Percentiles rank a stretch among this genome's conserved stretches.
phyloP scores from a whole-genome alignment of 2,329 filamentous ascomycete species.

The Aspergillus texensis region DNA sequence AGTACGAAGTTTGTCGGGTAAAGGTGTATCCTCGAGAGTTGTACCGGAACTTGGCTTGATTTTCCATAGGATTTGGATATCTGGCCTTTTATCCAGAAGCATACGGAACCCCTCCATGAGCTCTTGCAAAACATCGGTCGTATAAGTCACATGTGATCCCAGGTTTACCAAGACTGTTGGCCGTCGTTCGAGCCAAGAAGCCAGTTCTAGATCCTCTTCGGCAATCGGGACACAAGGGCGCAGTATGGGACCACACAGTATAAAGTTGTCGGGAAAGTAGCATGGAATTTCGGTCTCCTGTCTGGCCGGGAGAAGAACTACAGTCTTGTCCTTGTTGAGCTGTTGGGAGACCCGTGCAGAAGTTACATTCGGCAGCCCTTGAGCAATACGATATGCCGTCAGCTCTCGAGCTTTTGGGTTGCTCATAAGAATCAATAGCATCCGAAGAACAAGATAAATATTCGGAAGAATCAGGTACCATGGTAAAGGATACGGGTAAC shows the following conservation, averaged over 20 bases:
- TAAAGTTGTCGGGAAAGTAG: conserved; percentile 36
- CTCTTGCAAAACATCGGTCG: conserved; percentile 34
- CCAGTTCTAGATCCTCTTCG: conserved; percentile 41
- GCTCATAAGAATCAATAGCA: conserved; percentile 22
- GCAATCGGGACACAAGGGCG: conserved; percentile 31
- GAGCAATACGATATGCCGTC: conserved; percentile 25
- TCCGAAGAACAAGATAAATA: conserved; percentile 37
- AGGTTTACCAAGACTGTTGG: conserved; percentile 51
- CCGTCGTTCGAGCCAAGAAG: conserved; percentile 41
- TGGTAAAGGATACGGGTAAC: conserved; percentile 47
- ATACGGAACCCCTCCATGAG: conserved; percentile 41
- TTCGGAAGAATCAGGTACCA: conserved; percentile 44
- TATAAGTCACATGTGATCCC: conserved; percentile 39
- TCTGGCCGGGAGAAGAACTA: conserved; percentile 24
- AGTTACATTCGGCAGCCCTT: conserved; percentile 24
- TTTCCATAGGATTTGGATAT: conserved; percentile 41
- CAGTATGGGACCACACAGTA: conserved; percentile 49
- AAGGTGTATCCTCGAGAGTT: background rate
- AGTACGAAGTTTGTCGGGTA: conserved; percentile 24
- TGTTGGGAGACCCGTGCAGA: conserved; percentile 11
- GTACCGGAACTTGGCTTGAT: conserved; percentile 13
- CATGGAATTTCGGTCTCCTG: conserved; percentile 40
- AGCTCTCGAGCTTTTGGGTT: conserved; percentile 24
- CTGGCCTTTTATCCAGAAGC: conserved; percentile 34
- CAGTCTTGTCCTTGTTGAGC: conserved; percentile 2